A percentile compares a stretch with the other conserved stretches of the same genome.
Evolutionary conservation across 139 green algal species (phyloP).

Genomic region (Chlamydomonas sp.): DNA sequence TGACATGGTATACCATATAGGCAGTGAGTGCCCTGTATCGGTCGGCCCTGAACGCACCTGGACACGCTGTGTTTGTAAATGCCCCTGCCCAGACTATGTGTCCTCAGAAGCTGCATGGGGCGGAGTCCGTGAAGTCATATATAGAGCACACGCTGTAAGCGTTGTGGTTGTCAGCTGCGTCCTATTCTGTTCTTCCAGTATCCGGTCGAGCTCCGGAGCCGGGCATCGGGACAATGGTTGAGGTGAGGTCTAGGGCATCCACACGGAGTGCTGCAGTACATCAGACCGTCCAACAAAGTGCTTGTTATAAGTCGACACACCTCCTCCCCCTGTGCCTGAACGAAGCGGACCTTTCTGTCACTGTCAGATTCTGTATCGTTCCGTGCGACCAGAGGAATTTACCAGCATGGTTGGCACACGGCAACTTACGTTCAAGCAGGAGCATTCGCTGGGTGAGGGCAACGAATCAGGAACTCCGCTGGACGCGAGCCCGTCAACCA

Average conservation of each 20-base stretch:
- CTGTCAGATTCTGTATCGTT: background rate
- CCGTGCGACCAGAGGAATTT: background rate
- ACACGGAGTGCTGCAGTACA: background rate
- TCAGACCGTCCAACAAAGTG: background rate
- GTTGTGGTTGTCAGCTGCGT: background rate
- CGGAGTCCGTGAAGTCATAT: background rate
- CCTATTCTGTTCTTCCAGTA: background rate
- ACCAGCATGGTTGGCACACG: slow-evolving; percentile 1
- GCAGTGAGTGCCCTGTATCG: too few relatives aligned
- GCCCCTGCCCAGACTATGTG: background rate
- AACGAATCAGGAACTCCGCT: background rate
- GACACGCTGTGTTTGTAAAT: background rate
- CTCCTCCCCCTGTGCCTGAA: background rate
- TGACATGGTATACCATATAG: too few relatives aligned
- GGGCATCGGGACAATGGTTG: background rate
- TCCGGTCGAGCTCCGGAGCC: background rate
- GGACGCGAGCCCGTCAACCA: background rate
- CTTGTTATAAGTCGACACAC: background rate
- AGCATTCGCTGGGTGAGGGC: slow-evolving; percentile 86
- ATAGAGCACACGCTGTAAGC: background rate
- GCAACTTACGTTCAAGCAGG: slow-evolving; percentile 82
- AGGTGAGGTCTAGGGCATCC: background rate
- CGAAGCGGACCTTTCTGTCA: background rate
- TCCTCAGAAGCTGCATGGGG: background rate
- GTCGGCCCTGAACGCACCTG: background rate